Evolutionary conservation across 2,329 filamentous ascomycete species (phyloP).

Genomic region (Cladosporium sp.): DNA sequence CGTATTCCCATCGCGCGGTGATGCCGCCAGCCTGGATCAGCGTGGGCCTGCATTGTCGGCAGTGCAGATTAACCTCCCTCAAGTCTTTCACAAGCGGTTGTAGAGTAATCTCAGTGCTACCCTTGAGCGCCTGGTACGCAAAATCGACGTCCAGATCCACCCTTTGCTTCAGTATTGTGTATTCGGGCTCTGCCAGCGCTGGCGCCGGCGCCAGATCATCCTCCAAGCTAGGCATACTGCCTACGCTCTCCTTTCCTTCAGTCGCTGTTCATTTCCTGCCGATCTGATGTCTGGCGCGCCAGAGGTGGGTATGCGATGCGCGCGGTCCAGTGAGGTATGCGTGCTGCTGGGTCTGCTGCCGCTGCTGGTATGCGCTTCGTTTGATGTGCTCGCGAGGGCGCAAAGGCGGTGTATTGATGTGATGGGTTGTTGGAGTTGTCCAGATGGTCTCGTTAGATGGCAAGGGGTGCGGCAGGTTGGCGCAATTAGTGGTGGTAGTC

Average conservation of each 20-base stretch:
- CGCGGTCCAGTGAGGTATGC: not conserved
- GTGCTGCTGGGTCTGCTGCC: not conserved
- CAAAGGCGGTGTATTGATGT: not conserved
- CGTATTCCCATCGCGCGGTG: constrained; percentile 42
- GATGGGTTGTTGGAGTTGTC: not conserved
- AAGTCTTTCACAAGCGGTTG: constrained; percentile 61
- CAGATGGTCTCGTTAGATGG: not conserved
- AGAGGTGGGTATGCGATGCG: constrained; percentile 2
- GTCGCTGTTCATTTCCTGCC: constrained; percentile 10
- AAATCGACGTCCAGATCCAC: constrained; percentile 91
- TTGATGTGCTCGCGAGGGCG: not conserved
- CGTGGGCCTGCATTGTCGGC: constrained; percentile 61
- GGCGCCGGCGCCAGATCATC: constrained; percentile 16
- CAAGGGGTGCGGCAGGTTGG: not conserved
- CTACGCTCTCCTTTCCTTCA: constrained; percentile 2
- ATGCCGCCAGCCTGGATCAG: constrained; percentile 51
- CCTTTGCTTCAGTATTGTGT: constrained; percentile 75
- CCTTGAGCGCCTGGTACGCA: constrained; percentile 68
- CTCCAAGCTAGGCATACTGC: constrained; percentile 16
- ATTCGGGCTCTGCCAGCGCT: constrained; percentile 39
- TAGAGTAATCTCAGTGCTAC: constrained; percentile 79
- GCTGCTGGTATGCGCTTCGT: not conserved
- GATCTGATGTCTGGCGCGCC: not conserved
- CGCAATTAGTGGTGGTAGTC: not conserved
- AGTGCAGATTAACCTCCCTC: constrained; percentile 58